These are phyloP conservation scores for Heritiera fomes DNA, from an alignment of 345 rosid species.

Conservation along the genomic window DNA sequence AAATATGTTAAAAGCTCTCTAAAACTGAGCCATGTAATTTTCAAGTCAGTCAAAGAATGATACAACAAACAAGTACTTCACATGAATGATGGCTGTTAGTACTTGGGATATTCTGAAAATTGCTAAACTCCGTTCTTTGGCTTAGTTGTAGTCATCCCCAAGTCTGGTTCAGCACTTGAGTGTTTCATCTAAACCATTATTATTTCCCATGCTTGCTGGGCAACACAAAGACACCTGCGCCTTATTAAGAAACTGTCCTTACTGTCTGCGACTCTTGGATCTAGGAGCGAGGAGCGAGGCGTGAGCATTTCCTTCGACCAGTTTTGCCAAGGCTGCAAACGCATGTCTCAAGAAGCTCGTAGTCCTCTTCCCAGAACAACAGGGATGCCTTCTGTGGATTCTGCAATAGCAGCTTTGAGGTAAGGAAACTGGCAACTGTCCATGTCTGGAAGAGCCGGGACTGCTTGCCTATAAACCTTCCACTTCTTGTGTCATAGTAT, in stretches of 20 bases:
- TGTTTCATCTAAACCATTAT: not conserved
- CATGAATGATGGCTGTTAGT: slow-evolving; percentile 1
- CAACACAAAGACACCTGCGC: not conserved
- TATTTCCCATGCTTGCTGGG: not conserved
- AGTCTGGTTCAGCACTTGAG: not conserved
- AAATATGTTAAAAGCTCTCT: not conserved
- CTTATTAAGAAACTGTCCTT: not conserved
- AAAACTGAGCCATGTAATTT: not conserved
- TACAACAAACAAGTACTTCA: not conserved
- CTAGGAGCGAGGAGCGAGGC: slow-evolving; percentile 45
- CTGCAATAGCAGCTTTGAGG: slow-evolving; percentile 85
- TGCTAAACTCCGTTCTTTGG: not conserved
- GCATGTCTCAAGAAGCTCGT: slow-evolving; percentile 79
- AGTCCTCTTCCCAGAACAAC: slow-evolving; percentile 89
- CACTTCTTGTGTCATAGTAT: slow-evolving; percentile 76
- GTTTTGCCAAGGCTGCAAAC: slow-evolving; percentile 64
- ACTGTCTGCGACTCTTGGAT: slow-evolving; percentile 32
- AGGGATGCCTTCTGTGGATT: slow-evolving; percentile 80
- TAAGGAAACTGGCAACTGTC: slow-evolving; percentile 81
- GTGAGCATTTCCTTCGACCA: slow-evolving; percentile 69
- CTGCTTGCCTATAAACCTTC: slow-evolving; percentile 84
- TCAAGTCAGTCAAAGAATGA: not conserved
- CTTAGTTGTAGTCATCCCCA: not conserved
- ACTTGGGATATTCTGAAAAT: not conserved
- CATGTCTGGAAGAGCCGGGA: slow-evolving; percentile 77